Conservation (phyloP, 331 rosid genomes). For the Pyrus hybrid region DNA sequence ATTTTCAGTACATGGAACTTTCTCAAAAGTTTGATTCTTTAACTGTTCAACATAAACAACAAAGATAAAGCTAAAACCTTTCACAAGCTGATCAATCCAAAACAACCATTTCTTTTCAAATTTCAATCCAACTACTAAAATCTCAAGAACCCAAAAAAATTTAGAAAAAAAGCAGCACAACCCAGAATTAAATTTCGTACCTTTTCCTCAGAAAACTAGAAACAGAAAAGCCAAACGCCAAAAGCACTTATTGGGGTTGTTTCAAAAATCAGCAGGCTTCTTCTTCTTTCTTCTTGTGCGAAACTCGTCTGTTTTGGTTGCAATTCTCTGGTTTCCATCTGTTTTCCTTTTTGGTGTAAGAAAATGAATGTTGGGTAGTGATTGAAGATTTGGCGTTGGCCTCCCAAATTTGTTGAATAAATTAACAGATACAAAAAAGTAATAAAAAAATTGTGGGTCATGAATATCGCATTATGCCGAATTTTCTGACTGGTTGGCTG, state of each 20-base stretch:
- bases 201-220: not conserved
- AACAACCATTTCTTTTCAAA: not conserved
- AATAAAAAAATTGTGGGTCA: constrained; percentile 39
- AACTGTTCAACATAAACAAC: not conserved
- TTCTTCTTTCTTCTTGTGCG: constrained; percentile 20
- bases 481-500: constrained; percentile 28
- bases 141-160: constrained; percentile 1
- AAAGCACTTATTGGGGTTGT: not conserved
- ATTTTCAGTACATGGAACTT: not conserved
- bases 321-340: constrained; percentile 21
- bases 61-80: not conserved
- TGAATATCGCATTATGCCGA: constrained; percentile 31
- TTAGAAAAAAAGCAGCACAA: not conserved
- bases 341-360: not conserved
- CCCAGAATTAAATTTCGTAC: not conserved
- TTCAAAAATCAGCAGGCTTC: constrained; percentile 5
- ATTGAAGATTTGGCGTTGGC: constrained; percentile 16
- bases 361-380: constrained; percentile 8
- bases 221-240: constrained; percentile 5
- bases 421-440: not conserved
- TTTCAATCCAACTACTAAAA: not conserved
- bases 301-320: constrained; percentile 10
- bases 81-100: not conserved
- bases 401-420: constrained; percentile 11
- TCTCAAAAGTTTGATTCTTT: not conserved